Evolutionary conservation across 2,329 filamentous ascomycete species (phyloP).

Genomic region (Phaeoacremonium minimum): DNA sequence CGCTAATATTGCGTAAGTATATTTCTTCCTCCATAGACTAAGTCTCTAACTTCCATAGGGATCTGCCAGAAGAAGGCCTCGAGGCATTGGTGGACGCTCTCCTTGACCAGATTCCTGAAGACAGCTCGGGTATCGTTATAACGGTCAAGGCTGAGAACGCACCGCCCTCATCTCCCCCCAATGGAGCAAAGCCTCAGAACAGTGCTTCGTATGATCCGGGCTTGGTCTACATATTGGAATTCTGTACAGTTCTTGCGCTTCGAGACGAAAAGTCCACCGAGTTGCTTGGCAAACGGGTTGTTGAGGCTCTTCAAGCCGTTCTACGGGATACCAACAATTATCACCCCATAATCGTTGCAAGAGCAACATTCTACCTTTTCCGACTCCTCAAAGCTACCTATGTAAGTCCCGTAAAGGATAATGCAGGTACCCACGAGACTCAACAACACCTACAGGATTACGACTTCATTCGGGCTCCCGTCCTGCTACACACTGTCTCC

Average conservation of each 20-base stretch:
- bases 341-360: slow-evolving; percentile 78
- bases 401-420: slow-evolving; percentile 45
- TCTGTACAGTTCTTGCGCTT: slow-evolving; percentile 78
- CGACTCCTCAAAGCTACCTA: slow-evolving; percentile 79
- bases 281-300: slow-evolving; percentile 72
- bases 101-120: slow-evolving; percentile 81
- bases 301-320: slow-evolving; percentile 74
- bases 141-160: slow-evolving; percentile 84
- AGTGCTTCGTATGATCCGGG: slow-evolving; percentile 76
- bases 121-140: slow-evolving; percentile 74
- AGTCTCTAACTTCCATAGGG: slow-evolving; percentile 19
- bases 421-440: slow-evolving; percentile 8
- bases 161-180: slow-evolving; percentile 50
- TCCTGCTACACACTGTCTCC: slow-evolving; percentile 87
- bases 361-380: slow-evolving; percentile 83
- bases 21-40: too few species aligned
- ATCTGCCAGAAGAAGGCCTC: slow-evolving; percentile 29
- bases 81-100: slow-evolving; percentile 63
- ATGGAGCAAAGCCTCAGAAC: slow-evolving; percentile 52
- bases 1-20: slow-evolving; percentile 70
- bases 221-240: slow-evolving; percentile 84
- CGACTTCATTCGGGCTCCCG: slow-evolving; percentile 86
- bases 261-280: slow-evolving; percentile 70
- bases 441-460: slow-evolving; percentile 55
- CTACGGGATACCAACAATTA: slow-evolving; percentile 75